Evolutionary conservation across 306 rosid genomes (phyloP).

Genomic region (Cicer pinnatifidum): DNA sequence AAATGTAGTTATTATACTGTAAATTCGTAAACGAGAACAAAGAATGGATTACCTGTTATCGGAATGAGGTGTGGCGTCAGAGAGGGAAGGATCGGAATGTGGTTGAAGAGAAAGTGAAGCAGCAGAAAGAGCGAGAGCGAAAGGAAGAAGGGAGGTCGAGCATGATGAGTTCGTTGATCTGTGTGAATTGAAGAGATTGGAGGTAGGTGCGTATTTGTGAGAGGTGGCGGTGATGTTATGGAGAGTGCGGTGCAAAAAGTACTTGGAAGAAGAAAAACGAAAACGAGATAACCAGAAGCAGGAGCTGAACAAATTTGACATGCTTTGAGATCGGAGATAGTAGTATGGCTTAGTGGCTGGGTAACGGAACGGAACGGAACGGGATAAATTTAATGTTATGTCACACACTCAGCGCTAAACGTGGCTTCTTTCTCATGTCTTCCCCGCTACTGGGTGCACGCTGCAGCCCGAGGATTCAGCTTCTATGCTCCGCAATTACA

Average conservation of each 20-base stretch:
- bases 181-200: conserved; percentile 39
- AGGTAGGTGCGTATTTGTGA: conserved; percentile 17
- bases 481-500: too few relatives aligned
- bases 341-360: too few relatives aligned
- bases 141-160: conserved; percentile 62
- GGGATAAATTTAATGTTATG: too few relatives aligned
- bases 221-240: conserved; percentile 30
- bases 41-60: conserved; percentile 40
- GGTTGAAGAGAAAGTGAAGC: conserved; percentile 68
- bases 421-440: too few relatives aligned
- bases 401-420: too few relatives aligned
- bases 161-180: conserved; percentile 26
- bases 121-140: conserved; percentile 68
- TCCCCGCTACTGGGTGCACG: too few relatives aligned
- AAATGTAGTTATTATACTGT: too few relatives aligned
- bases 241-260: conserved; percentile 45
- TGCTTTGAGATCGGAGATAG: neutral
- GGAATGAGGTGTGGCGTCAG: conserved; percentile 45
- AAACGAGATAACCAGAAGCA: conserved; percentile 73
- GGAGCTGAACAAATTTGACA: conserved; percentile 47
- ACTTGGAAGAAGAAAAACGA: conserved; percentile 64
- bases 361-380: too few relatives aligned
- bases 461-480: too few relatives aligned
- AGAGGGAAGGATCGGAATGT: conserved; percentile 55
- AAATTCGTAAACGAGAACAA: too few relatives aligned